Conservation (phyloP, 345 rosid species). For the Gossypium herbaceum region DNA sequence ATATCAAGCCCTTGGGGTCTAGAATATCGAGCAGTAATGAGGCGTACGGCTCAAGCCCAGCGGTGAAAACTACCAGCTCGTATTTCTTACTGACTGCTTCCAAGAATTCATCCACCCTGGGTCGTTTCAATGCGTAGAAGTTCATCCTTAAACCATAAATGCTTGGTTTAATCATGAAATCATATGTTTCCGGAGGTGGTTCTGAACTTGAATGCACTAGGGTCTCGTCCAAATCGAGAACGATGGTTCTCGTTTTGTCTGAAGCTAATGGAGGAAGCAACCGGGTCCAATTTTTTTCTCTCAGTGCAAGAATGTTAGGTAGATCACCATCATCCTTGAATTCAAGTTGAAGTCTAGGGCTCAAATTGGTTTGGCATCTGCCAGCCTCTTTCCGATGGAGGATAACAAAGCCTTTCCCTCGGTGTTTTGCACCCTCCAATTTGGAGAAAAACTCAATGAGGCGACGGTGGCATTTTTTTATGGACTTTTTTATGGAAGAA, state of each 20-base stretch:
- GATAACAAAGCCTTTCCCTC: background rate
- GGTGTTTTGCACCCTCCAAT: background rate
- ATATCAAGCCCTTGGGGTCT: constrained; percentile 50
- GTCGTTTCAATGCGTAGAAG: constrained; percentile 73
- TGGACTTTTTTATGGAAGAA: constrained; percentile 4
- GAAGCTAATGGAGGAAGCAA: constrained; percentile 10
- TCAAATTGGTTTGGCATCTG: background rate
- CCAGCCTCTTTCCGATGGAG: background rate
- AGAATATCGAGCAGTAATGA: constrained; percentile 58
- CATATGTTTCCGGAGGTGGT: constrained; percentile 51
- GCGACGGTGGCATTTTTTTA: background rate
- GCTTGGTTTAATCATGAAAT: constrained; percentile 59
- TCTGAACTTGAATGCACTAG: constrained; percentile 64
- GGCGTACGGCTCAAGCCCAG: constrained; percentile 75
- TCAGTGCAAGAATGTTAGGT: background rate
- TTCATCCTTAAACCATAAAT: constrained; percentile 52
- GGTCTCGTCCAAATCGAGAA: constrained; percentile 89
- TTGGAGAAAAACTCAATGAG: constrained; percentile 5
- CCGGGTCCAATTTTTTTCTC: too few species aligned
- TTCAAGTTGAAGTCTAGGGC: background rate
- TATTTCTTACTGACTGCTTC: constrained; percentile 42
- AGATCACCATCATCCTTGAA: too few species aligned
- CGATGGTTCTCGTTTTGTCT: constrained; percentile 45
- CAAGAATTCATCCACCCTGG: constrained; percentile 75
- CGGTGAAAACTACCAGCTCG: constrained; percentile 80